A percentile compares a stretch with the other conserved stretches of the same genome.
Conservation (phyloP, 306 rosid genomes). For the Sphenostylis stenocarpa region DNA sequence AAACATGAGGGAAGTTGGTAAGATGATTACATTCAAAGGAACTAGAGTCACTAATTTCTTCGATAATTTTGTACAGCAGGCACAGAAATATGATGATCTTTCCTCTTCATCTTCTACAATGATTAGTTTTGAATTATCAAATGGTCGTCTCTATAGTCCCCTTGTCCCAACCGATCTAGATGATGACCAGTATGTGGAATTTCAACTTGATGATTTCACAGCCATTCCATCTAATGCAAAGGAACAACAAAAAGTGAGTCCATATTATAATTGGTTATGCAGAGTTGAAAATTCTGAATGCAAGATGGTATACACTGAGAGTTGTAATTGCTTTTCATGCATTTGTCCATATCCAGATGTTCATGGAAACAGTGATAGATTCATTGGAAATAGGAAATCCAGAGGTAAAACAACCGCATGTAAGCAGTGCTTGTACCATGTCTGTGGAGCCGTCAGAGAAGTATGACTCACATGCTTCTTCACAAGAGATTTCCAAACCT, state of each 20-base stretch:
- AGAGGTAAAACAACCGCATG: constrained; percentile 37
- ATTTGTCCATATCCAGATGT: constrained; percentile 55
- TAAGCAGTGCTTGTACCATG: constrained; percentile 29
- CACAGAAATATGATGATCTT: constrained; percentile 47
- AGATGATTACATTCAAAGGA: not conserved
- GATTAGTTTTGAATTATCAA: constrained; percentile 90
- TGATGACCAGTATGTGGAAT: constrained; percentile 85
- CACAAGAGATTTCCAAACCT: constrained; percentile 32
- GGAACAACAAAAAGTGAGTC: constrained; percentile 84
- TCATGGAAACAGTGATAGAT: constrained; percentile 73
- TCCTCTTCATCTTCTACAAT: constrained; percentile 75
- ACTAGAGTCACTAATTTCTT: constrained; percentile 19
- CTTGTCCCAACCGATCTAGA: constrained; percentile 61
- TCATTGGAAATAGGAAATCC: constrained; percentile 55
- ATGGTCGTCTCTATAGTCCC: constrained; percentile 63
- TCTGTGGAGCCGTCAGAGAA: constrained; percentile 33
- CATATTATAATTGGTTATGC: constrained; percentile 11
- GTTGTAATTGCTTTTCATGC: not conserved
- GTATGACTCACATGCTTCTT: constrained; percentile 23
- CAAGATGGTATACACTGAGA: not conserved
- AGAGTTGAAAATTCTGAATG: constrained; percentile 17
- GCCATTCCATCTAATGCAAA: constrained; percentile 66
- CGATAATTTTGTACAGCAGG: constrained; percentile 49
- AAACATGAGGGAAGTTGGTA: not conserved
- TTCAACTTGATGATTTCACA: constrained; percentile 69